Evolutionary conservation across 306 rosid genomes (phyloP), one percentile per base, ranked within the genome.

Genomic region (Benincasa hispida): DNA sequence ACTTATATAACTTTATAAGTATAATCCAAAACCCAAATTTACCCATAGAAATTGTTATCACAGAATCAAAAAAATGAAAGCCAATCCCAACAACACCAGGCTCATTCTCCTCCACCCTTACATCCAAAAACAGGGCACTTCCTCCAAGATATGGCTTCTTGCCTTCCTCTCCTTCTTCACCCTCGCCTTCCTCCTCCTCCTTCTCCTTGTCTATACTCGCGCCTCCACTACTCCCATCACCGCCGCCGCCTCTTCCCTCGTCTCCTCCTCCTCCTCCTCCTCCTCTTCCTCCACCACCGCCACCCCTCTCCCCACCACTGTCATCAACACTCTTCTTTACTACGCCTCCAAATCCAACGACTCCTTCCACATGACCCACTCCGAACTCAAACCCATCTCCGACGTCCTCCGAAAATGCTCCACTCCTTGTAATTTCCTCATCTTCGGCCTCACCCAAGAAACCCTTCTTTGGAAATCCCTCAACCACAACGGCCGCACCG

Each of bases 81-180:
- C 86, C 94, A 82, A 63, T 62, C 84, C 84, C 76, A 77, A 21
- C 56, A 89, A 90, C 86, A 92, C 99, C 15, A 94, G 92, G 83
- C 89, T 94, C 68, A 94, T 94, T 76, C 99, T 94, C 73, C 97
- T 94, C 69, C 99, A 94, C 68, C 99, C 99, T 10, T 94, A 94
- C 72, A 92, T 94, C 85, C 99, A 92, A 61, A 94, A 94, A 77
- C 99, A 94, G 78, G 97, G 97, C 68, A 86, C 79, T 86, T 94
- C 99, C 74, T 90, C 88, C 70, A 89, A 91, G 21, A 51, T 92
- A 39, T 90, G 95, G 97, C 93, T 94, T 47, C 82, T 94, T 0
- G 95, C 95, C 60, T 84, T 92, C 83, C 47, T 89, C 45, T 94
- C 97, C 13, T 65, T 92, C 83, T 91, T 88, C 95, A 92, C 99